These are phyloP conservation scores for Babesia caballi DNA, from an alignment of 169 alveolate genomes.

Conservation along the genomic window DNA sequence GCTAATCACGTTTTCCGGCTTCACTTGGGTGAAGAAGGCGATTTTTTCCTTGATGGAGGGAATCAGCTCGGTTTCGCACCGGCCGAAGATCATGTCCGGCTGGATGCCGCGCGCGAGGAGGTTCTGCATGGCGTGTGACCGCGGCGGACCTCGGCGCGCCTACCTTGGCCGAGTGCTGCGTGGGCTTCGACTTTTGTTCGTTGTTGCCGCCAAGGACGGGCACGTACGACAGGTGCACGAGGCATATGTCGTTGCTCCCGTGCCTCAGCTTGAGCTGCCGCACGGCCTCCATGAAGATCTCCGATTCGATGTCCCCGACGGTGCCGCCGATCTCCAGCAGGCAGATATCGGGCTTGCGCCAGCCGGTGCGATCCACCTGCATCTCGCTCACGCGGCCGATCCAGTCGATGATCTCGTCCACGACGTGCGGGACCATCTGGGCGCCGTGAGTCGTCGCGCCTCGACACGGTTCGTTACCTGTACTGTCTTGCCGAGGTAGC, in stretches of 20 bases:
- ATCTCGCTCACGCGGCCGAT: conserved; percentile 76
- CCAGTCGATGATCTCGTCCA: conserved; percentile 82
- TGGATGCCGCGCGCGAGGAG: conserved; percentile 78
- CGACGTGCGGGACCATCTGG: conserved; percentile 82
- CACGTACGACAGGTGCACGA: conserved; percentile 83
- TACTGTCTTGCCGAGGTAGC: conserved; percentile 94
- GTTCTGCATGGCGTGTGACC: conserved; percentile 18
- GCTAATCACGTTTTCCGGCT: conserved; percentile 75
- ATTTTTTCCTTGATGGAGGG: conserved; percentile 77
- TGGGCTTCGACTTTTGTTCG: conserved; percentile 92
- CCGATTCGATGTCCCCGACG: conserved; percentile 95
- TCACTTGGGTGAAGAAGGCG: conserved; percentile 81
- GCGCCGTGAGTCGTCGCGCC: conserved; percentile 58
- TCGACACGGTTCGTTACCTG: conserved; percentile 73
- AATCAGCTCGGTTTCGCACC: conserved; percentile 78
- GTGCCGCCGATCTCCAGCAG: conserved; percentile 97
- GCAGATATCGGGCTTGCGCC: conserved; percentile 86
- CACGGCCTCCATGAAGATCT: conserved; percentile 89
- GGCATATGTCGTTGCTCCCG: conserved; percentile 84
- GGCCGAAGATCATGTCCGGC: conserved; percentile 84
- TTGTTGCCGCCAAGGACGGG: conserved; percentile 81
- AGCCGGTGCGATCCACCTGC: conserved; percentile 63
- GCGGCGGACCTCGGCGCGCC: background rate
- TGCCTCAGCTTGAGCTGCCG: conserved; percentile 83
- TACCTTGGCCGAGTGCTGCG: conserved; percentile 91